Percentiles rank a stretch among this genome's conserved stretches.
Conservation (phyloP, 352 stramenopile genomes). For the Phytophthora melonis region DNA sequence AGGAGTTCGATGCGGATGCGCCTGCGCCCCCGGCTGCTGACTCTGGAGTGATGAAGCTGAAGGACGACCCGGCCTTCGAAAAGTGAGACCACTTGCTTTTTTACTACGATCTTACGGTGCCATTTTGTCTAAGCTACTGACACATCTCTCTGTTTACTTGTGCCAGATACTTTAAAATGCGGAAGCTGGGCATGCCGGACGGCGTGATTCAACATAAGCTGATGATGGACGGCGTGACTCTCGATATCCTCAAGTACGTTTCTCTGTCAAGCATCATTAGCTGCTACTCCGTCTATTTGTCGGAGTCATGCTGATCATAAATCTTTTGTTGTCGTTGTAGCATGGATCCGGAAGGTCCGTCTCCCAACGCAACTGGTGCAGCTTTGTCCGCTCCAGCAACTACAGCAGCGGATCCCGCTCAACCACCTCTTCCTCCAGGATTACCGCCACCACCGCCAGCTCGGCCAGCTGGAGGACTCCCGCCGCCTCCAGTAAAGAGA, state of each 20-base stretch:
- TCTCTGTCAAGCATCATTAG: background rate
- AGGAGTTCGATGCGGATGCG: slow-evolving; percentile 52
- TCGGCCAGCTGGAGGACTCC: slow-evolving; percentile 45
- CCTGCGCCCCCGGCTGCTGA: slow-evolving; percentile 20
- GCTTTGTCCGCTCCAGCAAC: slow-evolving; percentile 1
- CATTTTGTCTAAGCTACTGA: slow-evolving; percentile 1
- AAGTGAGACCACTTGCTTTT: slow-evolving; percentile 50
- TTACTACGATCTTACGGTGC: background rate
- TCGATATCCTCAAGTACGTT: slow-evolving; percentile 80
- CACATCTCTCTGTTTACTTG: slow-evolving; percentile 1
- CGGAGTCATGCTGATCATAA: background rate
- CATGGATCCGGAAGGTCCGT: slow-evolving; percentile 85
- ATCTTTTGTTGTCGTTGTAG: slow-evolving; percentile 32
- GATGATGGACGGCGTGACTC: slow-evolving; percentile 76
- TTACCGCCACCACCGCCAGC: slow-evolving; percentile 38
- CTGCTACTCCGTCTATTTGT: background rate
- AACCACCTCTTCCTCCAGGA: slow-evolving; percentile 46
- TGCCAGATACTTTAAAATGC: slow-evolving; percentile 86
- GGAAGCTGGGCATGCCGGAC: slow-evolving; percentile 83
- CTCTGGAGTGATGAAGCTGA: slow-evolving; percentile 71
- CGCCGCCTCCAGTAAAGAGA: slow-evolving; percentile 54
- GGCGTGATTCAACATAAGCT: slow-evolving; percentile 85
- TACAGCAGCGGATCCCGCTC: slow-evolving; percentile 15
- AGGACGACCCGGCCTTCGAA: slow-evolving; percentile 80
- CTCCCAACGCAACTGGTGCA: slow-evolving; percentile 58